Evolutionary conservation across 768 basidiomycete species (phyloP), one percentile per base, ranked within the genome.

Genomic region (Baorangia bicolor): DNA sequence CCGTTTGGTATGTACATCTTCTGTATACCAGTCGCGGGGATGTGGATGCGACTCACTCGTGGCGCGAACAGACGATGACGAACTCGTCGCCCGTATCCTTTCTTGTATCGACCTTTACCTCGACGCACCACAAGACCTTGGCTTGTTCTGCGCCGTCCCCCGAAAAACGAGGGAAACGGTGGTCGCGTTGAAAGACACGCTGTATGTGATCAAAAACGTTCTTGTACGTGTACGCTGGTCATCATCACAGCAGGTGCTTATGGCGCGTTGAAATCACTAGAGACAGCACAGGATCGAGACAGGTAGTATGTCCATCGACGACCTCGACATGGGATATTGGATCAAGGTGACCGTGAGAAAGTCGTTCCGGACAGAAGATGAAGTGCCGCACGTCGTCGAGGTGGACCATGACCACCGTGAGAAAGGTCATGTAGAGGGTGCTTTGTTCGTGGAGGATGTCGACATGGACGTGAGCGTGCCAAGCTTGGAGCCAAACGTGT

Each of bases 301-400:
- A 4, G 14, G 18, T 5, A 23, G 14, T 4, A 12, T 58, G 23
- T 46, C 33, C 3, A 31, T 56, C 1, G 48, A 52, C 10, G 52
- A 58, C 11, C 28, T 66, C 31, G 58, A 68, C n/a, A 47, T 60
- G 56, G 65, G 66, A 27, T 62, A 65, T 43, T 62, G 60, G 55
- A 38, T 63, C 44, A 38, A 23, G 27, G 38, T 56, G 10, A 46
- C 48, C 0, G 18, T 67, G 43, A 28, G 37, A 25, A 35, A 2
- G 12, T 30, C 11, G 23, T 8, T 42, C 18, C 27, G 35, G 31
- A 18, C 4, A 25, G 50, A 47, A 14, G 51, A 47, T 20, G 21
- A 35, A 30, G 21, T 31, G 14, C 4, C 39, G 13, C 27, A 46
- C 13, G 27, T 41, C 21, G 28, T 14, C 6, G 50, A 49, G 11